phyloP scores from a whole-genome alignment of 176 grass and related monocot genomes.

The Raddia distichophylla region DNA sequence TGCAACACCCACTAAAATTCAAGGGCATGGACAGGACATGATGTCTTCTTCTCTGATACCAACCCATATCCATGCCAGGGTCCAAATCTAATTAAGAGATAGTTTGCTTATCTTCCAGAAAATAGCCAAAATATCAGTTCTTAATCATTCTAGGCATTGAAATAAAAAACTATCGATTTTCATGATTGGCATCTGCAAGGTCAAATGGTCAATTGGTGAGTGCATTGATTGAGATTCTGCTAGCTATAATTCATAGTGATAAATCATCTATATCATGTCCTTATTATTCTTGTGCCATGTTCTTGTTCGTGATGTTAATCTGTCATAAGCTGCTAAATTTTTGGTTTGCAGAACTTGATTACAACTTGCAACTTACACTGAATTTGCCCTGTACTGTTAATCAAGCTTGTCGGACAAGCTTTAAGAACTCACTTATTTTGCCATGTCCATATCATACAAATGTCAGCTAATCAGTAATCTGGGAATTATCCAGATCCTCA shows the following conservation, averaged over 20 bases:
- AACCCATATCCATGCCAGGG: background rate
- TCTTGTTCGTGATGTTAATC: background rate
- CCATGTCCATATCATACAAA: background rate
- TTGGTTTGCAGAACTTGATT: conserved; percentile 10
- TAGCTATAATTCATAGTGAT: conserved; percentile 11
- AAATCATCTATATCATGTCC: background rate
- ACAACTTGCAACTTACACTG: background rate
- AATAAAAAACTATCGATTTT: conserved; percentile 15
- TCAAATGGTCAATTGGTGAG: background rate
- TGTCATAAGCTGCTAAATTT: background rate
- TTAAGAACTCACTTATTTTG: conserved; percentile 8
- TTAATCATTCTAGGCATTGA: background rate
- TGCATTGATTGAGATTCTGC: background rate
- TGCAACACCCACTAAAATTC: conserved; percentile 22
- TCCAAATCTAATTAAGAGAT: conserved; percentile 26
- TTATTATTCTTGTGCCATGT: background rate
- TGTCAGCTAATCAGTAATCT: conserved; percentile 2
- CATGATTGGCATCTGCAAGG: background rate
- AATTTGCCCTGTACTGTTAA: background rate
- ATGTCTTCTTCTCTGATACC: background rate
- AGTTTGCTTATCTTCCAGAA: background rate
- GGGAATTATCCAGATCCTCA: background rate
- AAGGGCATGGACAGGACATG: background rate
- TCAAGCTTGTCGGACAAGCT: background rate
- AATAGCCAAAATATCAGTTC: background rate